Evolutionary conservation across 1,284 basidiomycete genomes (phyloP).

Genomic region (Flammula alnicola): DNA sequence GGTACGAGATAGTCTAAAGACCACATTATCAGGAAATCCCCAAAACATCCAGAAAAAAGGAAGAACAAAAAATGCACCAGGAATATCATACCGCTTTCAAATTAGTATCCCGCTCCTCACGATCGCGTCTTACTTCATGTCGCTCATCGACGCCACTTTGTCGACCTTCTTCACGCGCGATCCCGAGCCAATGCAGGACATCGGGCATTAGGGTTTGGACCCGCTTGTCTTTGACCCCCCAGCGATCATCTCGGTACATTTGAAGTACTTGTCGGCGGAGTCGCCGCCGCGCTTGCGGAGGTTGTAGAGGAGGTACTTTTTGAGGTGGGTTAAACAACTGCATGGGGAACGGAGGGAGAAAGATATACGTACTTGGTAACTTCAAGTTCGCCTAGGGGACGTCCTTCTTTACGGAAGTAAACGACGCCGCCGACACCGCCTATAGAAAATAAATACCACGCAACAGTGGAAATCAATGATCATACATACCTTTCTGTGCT

Average conservation of each 20-base stretch:
- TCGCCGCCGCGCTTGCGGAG: slow-evolving; percentile 94
- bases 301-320: slow-evolving; percentile 89
- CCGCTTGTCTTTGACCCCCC: slow-evolving; percentile 96
- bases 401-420: slow-evolving; percentile 94
- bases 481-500: slow-evolving; percentile 67
- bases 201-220: slow-evolving; percentile 98
- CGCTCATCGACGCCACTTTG: slow-evolving; percentile 92
- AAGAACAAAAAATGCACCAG: slow-evolving; percentile 48
- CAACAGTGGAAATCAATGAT: not conserved
- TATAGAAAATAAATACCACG: not conserved
- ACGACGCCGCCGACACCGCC: slow-evolving; percentile 93
- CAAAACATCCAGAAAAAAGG: not conserved
- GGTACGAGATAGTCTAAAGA: slow-evolving; percentile 83
- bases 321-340: not conserved
- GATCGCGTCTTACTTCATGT: slow-evolving; percentile 96
- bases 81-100: slow-evolving; percentile 82
- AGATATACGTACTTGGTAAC: slow-evolving; percentile 74
- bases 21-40: not conserved
- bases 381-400: slow-evolving; percentile 91
- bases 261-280: slow-evolving; percentile 92
- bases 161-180: slow-evolving; percentile 88
- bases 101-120: slow-evolving; percentile 89
- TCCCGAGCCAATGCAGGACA: slow-evolving; percentile 92
- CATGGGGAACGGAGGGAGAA: not conserved
- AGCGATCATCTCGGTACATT: slow-evolving; percentile 90